Percentiles rank a stretch among this genome's conserved stretches.
Conservation (phyloP, 139 green algal species). For the Chlamydomonas schloesseri region DNA sequence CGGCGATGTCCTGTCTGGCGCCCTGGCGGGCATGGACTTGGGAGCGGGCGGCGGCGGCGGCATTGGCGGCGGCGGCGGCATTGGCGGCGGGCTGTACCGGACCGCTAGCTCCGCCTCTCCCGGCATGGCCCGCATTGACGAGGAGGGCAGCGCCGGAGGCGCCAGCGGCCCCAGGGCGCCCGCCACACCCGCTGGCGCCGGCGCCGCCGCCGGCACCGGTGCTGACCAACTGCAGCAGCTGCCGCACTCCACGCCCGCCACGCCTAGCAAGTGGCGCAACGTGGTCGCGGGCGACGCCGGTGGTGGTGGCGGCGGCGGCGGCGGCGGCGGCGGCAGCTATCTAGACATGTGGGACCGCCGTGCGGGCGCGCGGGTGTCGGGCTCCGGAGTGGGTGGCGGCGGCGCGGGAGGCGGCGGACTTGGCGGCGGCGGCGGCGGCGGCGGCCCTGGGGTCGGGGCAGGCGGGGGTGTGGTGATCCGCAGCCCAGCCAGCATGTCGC, state of each 20-base stretch:
- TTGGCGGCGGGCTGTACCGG: constrained; percentile 21
- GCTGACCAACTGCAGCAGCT: no score
- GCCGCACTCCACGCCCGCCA: no score
- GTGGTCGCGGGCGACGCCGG: neutral
- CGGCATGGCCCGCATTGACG: constrained; percentile 33
- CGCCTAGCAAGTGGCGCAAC: constrained; percentile 26
- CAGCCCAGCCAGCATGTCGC: constrained; percentile 24
- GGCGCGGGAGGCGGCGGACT: neutral
- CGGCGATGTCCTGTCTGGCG: neutral
- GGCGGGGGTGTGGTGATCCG: neutral
- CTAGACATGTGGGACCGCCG: constrained; percentile 42
- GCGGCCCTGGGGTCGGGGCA: no score
- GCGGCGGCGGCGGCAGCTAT: constrained; percentile 6
- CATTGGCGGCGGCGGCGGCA: neutral
- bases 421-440: no score
- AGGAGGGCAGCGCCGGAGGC: constrained; percentile 22
- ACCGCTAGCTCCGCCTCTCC: constrained; percentile 7
- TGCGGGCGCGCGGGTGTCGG: neutral
- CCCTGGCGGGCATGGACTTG: neutral
- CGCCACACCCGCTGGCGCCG: constrained; percentile 25
- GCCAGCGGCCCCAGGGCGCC: constrained; percentile 5
- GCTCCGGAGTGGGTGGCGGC: neutral
- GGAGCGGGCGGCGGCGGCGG: no score
- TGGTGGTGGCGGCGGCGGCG: neutral
- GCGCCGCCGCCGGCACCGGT: neutral